Evolutionary conservation across 2,329 filamentous ascomycete genomes (phyloP), one percentile per base, ranked within the genome.

Genomic region (Cadophora gregata): DNA sequence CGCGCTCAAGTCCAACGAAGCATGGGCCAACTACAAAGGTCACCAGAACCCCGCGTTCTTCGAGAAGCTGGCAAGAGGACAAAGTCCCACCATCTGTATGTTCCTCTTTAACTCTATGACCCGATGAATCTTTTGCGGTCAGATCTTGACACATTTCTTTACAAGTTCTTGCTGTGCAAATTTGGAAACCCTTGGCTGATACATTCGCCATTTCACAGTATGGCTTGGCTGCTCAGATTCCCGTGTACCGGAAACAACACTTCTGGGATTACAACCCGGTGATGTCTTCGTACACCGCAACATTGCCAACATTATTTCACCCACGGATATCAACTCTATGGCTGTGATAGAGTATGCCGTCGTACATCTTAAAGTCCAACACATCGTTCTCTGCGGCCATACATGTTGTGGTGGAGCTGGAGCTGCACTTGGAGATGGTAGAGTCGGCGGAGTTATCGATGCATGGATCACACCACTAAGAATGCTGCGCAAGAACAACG

Each of bases 271-370:
- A 66, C 85, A 92, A 75, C 92, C 93, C 3, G 93, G 93, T 67
- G 92, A 96, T 74, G 89, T 96, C 72, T 96, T 96, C 78, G 90
- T 93, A 62, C 93, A 96, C 83, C 91, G 93, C 77, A 96, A 96
- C 82, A 94, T 97, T 78, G 93, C 92, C 79, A 96, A 96, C 81
- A 87, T 95, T 75, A 81, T 96, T 70, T 88, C 88, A 65, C 82
- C 88, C 24, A 88, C 88, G 73, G 93, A 97, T 78, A 86, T 95
- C 78, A 92, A 88, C 80, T 88, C 89, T 38, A 84, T 88, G 12
- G 86, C 88, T 64, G 92, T 95, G 55, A 89, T 96, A 76, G 90
- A 95, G 76, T 96, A 90, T 77, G 90, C 92, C 51, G 91, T 96
- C 67, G 82, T 80, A 65, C 84, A 91, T 76, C 82, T 96, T 42